Base-by-base conservation (phyloP, 2,329 filamentous ascomycete species). In the Penicillium janthinellum region DNA sequence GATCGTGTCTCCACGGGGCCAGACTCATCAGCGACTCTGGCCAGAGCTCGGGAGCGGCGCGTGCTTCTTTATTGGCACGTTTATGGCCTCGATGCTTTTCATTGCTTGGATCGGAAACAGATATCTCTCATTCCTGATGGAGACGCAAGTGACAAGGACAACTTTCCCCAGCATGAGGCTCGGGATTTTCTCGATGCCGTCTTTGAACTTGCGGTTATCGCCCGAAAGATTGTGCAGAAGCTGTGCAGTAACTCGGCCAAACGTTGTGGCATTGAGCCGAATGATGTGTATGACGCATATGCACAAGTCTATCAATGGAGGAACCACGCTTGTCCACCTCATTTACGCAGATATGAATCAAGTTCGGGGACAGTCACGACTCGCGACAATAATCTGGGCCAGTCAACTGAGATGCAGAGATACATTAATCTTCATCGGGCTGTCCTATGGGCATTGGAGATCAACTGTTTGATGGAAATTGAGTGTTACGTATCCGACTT, bases 1-100 rank as follows among this genome's bases (percentile, higher is more conserved):
- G 54, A 57, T 42, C 47, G 22, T 44, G 28, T 41, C 31, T 31
- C 41, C 35, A 38, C 48, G 17, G 37, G 14, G 7, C 35, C 47
- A 31, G 38, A 20, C 38, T 34, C 51, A 34, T 20, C 34, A 25
- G 35, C 25, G 22, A 45, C 14, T 3, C 7, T 59, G 48, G 37
- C 52, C 8, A 50, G 53, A 31, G 45, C 45, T 17, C 17, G 39
- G 14, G 45, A 56, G 52, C 45, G 57, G 12, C 39, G 48, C 17
- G 39, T 49, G 31, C 53, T 59, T 45, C 57, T 59, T 6, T 56
- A 56, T 15, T 56, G 57, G 57, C 57, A 59, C 14, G 25, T 56
- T 10, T 59, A 59, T 56, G 53, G 57, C 14, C 53, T 56, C n/a
- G 57, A 59, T 37, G 45, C 57, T 1, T 59, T 59, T 34, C 22